Conservation (phyloP, 2,329 filamentous ascomycete genomes). For the Pestalotiopsis sp. region DNA sequence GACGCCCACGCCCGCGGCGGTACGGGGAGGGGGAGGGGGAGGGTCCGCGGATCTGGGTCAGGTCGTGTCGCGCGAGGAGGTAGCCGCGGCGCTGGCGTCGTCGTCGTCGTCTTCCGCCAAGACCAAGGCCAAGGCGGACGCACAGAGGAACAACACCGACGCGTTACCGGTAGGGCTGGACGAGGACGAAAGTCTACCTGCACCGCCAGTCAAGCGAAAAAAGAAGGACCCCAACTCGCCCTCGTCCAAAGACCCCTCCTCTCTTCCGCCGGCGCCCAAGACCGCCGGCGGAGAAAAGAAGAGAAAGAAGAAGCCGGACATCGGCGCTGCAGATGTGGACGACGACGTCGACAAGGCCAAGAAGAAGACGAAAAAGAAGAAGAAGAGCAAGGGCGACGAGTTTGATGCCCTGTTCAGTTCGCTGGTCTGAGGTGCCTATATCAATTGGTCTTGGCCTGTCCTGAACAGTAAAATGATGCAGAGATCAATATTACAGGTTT, state of each 20-base stretch:
- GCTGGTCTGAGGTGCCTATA: slow-evolving; percentile 38
- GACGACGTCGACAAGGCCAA: slow-evolving; percentile 13
- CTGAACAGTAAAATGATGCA: no score
- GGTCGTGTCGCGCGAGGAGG: slow-evolving; percentile 28
- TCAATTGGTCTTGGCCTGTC: no score
- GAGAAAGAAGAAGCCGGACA: slow-evolving; percentile 19
- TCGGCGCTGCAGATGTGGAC: slow-evolving; percentile 16
- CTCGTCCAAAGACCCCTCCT: background rate
- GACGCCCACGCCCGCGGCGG: no score
- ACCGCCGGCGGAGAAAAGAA: slow-evolving; percentile 17
- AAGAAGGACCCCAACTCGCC: slow-evolving; percentile 12
- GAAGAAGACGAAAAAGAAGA: slow-evolving; percentile 50
- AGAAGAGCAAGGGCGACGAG: slow-evolving; percentile 61
- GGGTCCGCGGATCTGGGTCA: slow-evolving; percentile 12
- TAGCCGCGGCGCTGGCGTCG: slow-evolving; percentile 15
- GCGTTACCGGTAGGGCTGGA: background rate
- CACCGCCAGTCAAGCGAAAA: slow-evolving; percentile 10
- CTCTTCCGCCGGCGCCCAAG: background rate
- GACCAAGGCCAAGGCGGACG: background rate
- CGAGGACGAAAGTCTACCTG: slow-evolving; percentile 2
- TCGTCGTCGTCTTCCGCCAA: background rate
- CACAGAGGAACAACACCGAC: background rate
- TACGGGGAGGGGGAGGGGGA: no score
- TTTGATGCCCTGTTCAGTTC: slow-evolving; percentile 75
- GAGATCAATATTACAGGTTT: no score